These are phyloP conservation scores for Penstemon davidsonii DNA, from an alignment of 257 asterid species.

Conservation along the genomic window DNA sequence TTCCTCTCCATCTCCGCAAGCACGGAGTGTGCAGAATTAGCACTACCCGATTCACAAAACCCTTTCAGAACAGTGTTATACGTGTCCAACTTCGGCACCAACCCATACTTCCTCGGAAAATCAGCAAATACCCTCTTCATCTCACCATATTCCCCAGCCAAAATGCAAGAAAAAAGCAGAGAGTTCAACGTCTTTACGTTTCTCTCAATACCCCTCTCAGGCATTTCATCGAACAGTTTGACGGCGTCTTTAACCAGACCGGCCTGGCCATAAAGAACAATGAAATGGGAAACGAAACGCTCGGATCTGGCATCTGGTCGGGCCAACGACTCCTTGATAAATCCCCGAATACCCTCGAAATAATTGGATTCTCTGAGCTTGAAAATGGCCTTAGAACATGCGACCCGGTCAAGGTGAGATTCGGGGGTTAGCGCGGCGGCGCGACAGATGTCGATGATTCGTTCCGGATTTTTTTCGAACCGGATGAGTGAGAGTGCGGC, in stretches of 20 bases:
- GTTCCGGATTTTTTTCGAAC: constrained; percentile 77
- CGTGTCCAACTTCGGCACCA: constrained; percentile 65
- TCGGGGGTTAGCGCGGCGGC: constrained; percentile 71
- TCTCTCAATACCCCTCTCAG: constrained; percentile 44
- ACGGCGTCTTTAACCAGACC: constrained; percentile 59
- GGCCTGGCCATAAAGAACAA: constrained; percentile 71
- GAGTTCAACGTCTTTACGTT: constrained; percentile 63
- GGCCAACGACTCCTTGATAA: constrained; percentile 51
- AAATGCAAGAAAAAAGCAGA: constrained; percentile 57
- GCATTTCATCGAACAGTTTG: constrained; percentile 68
- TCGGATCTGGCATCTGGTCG: constrained; percentile 48
- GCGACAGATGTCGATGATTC: constrained; percentile 71
- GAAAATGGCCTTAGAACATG: constrained; percentile 56
- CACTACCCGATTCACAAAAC: constrained; percentile 59
- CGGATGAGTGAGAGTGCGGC: constrained; percentile 65
- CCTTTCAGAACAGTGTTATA: constrained; percentile 73
- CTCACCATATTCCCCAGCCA: constrained; percentile 56
- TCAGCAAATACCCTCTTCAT: constrained; percentile 66
- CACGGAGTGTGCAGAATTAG: constrained; percentile 57
- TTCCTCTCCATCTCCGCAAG: constrained; percentile 77
- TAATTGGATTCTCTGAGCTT: constrained; percentile 55
- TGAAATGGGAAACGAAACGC: constrained; percentile 51
- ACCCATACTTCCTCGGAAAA: constrained; percentile 53
- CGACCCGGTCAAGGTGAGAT: constrained; percentile 66
- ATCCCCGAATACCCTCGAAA: constrained; percentile 48